phyloP scores from a whole-genome alignment of 2,329 filamentous ascomycete genomes.

The Paecilomyces variotii region DNA sequence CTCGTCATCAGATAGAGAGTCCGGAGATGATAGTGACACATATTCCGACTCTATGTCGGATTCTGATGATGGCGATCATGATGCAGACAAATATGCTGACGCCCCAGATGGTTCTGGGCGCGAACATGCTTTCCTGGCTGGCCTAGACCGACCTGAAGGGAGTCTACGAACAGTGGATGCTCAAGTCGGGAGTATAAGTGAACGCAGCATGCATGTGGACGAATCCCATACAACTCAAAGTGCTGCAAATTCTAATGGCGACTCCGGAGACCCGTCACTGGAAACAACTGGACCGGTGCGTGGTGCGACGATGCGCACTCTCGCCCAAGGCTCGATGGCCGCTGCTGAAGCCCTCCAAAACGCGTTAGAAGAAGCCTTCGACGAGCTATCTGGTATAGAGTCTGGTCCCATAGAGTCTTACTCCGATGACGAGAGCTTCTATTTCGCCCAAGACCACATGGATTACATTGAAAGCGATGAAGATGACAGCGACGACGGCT shows the following conservation, averaged over 20 bases:
- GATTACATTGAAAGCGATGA: slow-evolving; percentile 5
- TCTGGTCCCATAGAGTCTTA: not conserved
- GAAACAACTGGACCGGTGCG: not conserved
- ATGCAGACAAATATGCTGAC: slow-evolving; percentile 6
- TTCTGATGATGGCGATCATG: slow-evolving; percentile 2
- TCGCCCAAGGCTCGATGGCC: not conserved
- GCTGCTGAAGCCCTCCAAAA: not conserved
- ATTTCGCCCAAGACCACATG: not conserved
- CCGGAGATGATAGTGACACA: not conserved
- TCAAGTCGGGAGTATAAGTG: not conserved
- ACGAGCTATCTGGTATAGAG: not conserved
- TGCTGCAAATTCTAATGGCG: not conserved
- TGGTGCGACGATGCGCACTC: not conserved
- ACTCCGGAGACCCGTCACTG: not conserved
- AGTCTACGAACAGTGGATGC: not conserved
- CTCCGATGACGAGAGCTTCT: not conserved
- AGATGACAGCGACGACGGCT: slow-evolving; percentile 9
- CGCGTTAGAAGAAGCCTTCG: not conserved
- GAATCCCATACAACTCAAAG: not conserved
- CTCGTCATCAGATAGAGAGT: not conserved
- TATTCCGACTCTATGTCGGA: slow-evolving; percentile 8
- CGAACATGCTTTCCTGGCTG: not conserved
- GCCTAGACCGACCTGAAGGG: not conserved
- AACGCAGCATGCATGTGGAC: not conserved
- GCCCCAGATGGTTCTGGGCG: not conserved